Evolutionary conservation across 75 land plant species (phyloP), one percentile per base, ranked within the genome.

Genomic region (Pseudotsuga menziesii): DNA sequence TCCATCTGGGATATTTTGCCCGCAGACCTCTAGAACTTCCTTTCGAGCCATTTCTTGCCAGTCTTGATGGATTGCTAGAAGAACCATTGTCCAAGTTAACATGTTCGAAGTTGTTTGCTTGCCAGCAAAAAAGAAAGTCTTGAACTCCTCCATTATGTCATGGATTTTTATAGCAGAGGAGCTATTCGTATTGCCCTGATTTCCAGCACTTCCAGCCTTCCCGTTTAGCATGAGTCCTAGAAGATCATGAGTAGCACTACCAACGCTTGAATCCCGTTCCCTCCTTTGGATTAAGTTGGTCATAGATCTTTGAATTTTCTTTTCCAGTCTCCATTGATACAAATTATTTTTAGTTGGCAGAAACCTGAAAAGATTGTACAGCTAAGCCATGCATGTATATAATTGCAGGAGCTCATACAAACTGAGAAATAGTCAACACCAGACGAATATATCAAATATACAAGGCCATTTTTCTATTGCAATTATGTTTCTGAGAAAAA

Each of bases 81-180:
- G 63, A 29, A 81, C 44, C 26, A 78, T 41, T 0, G 91, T 81
- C 91, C 91, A 89, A 16, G 84, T 77, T 16, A 89, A 81, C 72
- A 79, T 58, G 36, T 29, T 56, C 3, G 88, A 60, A 5, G 88
- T 89, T 9, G 88, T 86, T 48, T 89, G 84, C 11, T 80, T 78
- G 35, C 91, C 91, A 25, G 86, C 88, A 72, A 86, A 83, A 78
- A 81, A 89, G 81, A 89, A 89, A 44, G 84, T 82, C 75, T 86
- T 89, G 86, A 88, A 89, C 64, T 89, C 86, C 6, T 84, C 86
- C n/a, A 86, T 61, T 26, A 92, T 83, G 59, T 82, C 83, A 75
- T 84, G 67, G 77, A 39, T 39, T 58, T 70, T 55, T 8, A 48
- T 26, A 55, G 60, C 26, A 55, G 59, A 48, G 0, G 75, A 70